Conservation (phyloP, 2,329 filamentous ascomycete species). For the Escovopsis sp. region DNA sequence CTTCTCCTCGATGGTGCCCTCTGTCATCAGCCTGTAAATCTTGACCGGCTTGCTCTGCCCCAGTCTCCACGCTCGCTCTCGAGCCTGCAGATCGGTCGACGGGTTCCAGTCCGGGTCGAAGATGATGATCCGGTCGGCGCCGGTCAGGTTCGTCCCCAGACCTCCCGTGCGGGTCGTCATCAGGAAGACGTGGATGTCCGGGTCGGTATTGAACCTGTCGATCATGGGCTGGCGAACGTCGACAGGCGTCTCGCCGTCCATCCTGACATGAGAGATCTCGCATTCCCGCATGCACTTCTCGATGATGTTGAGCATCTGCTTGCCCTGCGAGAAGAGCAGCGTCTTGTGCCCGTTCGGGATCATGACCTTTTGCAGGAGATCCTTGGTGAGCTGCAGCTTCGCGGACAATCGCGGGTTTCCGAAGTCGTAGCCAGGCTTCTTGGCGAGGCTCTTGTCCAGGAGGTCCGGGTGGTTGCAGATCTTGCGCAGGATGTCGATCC, state of each 20-base stretch:
- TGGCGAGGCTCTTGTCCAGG: conserved; percentile 41
- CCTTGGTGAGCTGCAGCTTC: conserved; percentile 91
- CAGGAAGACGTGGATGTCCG: conserved; percentile 71
- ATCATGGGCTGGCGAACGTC: conserved; percentile 80
- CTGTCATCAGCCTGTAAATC: conserved; percentile 95
- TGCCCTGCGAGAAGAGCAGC: conserved; percentile 79
- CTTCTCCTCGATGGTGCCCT: conserved; percentile 96
- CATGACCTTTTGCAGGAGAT: conserved; percentile 68
- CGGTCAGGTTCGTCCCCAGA: conserved; percentile 84
- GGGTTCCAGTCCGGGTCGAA: conserved; percentile 99
- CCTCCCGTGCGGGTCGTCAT: conserved; percentile 93
- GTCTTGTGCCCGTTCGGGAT: conserved; percentile 84
- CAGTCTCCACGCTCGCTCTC: conserved; percentile 87
- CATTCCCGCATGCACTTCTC: conserved; percentile 63
- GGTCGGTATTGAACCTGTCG: conserved; percentile 78
- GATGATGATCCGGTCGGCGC: conserved; percentile 90
- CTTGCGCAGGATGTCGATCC: conserved; percentile 84
- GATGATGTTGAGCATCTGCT: conserved; percentile 90
- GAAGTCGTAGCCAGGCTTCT: conserved; percentile 55
- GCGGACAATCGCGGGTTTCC: conserved; percentile 68
- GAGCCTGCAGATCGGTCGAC: conserved; percentile 86
- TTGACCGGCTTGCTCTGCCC: conserved; percentile 91
- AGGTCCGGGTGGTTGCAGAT: conserved; percentile 97
- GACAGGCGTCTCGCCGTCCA: conserved; percentile 88
- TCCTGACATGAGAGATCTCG: conserved; percentile 63